Conservation (phyloP, 768 basidiomycete species). For the Auricularia auricula-judae region DNA sequence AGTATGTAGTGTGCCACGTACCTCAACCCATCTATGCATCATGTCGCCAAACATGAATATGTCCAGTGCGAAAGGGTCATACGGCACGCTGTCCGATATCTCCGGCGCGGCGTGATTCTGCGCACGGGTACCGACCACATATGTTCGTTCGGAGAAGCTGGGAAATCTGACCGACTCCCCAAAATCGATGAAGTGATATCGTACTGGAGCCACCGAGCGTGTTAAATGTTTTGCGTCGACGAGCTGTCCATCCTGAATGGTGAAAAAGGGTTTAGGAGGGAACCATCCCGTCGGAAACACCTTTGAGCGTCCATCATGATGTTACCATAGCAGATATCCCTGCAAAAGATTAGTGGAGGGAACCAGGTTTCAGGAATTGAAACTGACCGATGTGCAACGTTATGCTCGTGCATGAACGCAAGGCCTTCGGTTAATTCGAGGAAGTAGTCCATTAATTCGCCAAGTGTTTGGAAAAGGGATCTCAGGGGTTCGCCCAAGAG, state of each 20-base stretch:
- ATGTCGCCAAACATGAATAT: constrained; percentile 6
- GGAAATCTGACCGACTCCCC: constrained; percentile 14
- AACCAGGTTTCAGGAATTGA: neutral
- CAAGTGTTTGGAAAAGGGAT: constrained; percentile 10
- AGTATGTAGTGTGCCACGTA: too few species aligned
- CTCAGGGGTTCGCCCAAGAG: constrained; percentile 9
- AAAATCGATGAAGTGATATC: constrained; percentile 18
- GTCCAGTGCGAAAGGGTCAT: constrained; percentile 18
- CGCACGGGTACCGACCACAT: constrained; percentile 8
- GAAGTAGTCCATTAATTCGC: constrained; percentile 10
- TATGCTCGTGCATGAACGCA: neutral
- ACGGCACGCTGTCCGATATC: constrained; percentile 8
- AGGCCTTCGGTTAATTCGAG: constrained; percentile 4
- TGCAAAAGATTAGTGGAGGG: neutral
- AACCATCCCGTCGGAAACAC: constrained; percentile 12
- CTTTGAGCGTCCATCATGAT: constrained; percentile 14
- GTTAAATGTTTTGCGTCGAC: neutral
- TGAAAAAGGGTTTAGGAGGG: constrained; percentile 9
- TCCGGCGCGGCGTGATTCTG: constrained; percentile 12
- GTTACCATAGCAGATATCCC: constrained; percentile 14
- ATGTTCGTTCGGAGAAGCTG: neutral
- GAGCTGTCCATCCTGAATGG: neutral
- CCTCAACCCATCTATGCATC: neutral
- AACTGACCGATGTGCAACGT: neutral
- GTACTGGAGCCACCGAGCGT: constrained; percentile 1